phyloP scores from a whole-genome alignment of 139 green algal species.

The Coelastrella sp. region DNA sequence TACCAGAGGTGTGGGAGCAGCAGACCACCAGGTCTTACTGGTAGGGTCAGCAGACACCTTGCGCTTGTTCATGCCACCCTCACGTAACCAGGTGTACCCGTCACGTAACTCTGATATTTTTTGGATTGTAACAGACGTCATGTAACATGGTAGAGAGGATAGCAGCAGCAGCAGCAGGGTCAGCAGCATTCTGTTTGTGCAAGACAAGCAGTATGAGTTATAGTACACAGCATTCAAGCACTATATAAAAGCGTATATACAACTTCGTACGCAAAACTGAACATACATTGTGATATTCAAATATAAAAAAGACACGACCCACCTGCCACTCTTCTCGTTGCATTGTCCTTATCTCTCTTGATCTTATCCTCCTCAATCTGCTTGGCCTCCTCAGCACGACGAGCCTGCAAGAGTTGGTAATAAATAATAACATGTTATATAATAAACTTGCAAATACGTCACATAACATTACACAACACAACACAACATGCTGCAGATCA shows the following conservation, averaged over 20 bases:
- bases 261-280: no score
- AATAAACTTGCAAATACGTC: no score
- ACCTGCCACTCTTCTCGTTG: slow-evolving; percentile 42
- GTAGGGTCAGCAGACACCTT: slow-evolving; percentile 15
- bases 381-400: slow-evolving; percentile 52
- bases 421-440: neutral
- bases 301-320: neutral
- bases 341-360: slow-evolving; percentile 48
- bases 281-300: neutral
- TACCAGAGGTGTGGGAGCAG: slow-evolving; percentile 20
- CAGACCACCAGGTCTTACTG: slow-evolving; percentile 44
- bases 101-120: slow-evolving; percentile 52
- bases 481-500: neutral
- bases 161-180: neutral
- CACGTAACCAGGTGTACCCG: slow-evolving; percentile 41
- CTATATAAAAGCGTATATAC: no score
- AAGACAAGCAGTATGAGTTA: neutral
- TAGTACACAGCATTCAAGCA: neutral
- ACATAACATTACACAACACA: no score
- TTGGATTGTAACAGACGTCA: no score
- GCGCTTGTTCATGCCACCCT: slow-evolving; percentile 35
- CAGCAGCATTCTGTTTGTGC: neutral
- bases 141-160: neutral
- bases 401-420: neutral
- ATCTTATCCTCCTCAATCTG: slow-evolving; percentile 45